phyloP scores from a whole-genome alignment of 331 rosid genomes.

The Arachis monticola region DNA sequence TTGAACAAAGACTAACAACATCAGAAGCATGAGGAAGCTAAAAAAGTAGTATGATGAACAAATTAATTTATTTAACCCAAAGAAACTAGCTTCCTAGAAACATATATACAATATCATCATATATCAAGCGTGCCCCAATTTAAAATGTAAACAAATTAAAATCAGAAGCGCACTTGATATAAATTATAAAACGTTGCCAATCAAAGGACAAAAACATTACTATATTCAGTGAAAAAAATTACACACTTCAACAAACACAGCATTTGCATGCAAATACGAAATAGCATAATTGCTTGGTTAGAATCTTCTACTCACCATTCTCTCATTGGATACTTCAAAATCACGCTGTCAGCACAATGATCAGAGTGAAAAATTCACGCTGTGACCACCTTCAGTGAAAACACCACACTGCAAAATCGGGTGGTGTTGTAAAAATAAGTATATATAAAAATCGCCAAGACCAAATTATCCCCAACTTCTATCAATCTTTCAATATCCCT shows the following conservation, averaged over 20 bases:
- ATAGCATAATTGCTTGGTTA: constrained; percentile 16
- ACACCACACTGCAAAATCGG: neutral
- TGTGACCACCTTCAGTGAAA: constrained; percentile 7
- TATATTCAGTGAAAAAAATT: neutral
- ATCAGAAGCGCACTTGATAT: constrained; percentile 3
- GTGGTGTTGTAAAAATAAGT: no score
- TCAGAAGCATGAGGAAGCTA: neutral
- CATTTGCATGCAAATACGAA: constrained; percentile 43
- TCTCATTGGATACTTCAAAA: constrained; percentile 27
- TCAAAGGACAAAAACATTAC: neutral
- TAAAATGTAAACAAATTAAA: neutral
- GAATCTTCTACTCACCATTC: constrained; percentile 57
- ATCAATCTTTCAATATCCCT: no score
- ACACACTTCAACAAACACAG: neutral
- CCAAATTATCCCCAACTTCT: no score
- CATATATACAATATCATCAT: neutral
- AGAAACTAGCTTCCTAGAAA: constrained; percentile 4
- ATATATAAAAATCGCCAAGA: no score
- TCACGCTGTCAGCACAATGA: constrained; percentile 10
- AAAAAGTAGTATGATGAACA: neutral
- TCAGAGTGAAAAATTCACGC: neutral
- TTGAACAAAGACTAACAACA: neutral
- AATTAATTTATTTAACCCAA: neutral
- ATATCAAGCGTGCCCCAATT: neutral
- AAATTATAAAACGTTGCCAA: neutral